Base-by-base conservation (phyloP, 495 filamentous ascomycete species). In the Daldinia decipiens region DNA sequence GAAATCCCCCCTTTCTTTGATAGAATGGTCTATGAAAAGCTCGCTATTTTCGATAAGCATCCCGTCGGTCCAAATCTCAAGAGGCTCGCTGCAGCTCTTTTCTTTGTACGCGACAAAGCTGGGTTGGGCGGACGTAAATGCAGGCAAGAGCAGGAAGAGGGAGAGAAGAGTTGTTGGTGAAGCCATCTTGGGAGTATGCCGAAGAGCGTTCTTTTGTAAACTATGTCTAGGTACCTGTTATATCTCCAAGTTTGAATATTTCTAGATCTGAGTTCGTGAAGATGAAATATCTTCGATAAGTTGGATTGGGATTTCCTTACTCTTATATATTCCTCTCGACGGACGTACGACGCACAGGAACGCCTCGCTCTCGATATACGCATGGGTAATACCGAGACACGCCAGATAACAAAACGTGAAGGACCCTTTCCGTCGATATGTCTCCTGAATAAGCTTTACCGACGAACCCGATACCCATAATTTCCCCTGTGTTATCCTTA, bases 41-140 rank as follows among this genome's bases (percentile, higher is more conserved):
- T 40, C 62, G 29, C 40, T 62, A 13, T 58, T 17, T 27, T n/a
- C 12, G 1, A 73, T 26, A 12, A 13, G n/a, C 19, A 47, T 19
- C 4, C 70, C 70, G 2, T 73, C 70, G 13, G 51, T 54, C 40
- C 40, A 68, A 2, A 73, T 53, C 2, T 68, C 56, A 19, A 73
- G 60, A n/a, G 47, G 60, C 0, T 62, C 36, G 17, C 5, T 66
- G 32, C 68, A 71, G 12, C 36, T 55, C 57, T 59, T 62, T 24
- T 68, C 61, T 19, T 60, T 58, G 26, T 62, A 61, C 7, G 70
- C 60, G 7, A 43, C 40, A 17, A 69, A 73, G 17, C 47, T 43
- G 12, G 29, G 36, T 27, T 21, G 17, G 50, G 70, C 65, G 2
- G 62, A 5, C 15, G 57, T 11, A 34, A 69, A 36, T 9, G 47